phyloP scores from a whole-genome alignment of 305 asterid species.

The Solanum chacoense region DNA sequence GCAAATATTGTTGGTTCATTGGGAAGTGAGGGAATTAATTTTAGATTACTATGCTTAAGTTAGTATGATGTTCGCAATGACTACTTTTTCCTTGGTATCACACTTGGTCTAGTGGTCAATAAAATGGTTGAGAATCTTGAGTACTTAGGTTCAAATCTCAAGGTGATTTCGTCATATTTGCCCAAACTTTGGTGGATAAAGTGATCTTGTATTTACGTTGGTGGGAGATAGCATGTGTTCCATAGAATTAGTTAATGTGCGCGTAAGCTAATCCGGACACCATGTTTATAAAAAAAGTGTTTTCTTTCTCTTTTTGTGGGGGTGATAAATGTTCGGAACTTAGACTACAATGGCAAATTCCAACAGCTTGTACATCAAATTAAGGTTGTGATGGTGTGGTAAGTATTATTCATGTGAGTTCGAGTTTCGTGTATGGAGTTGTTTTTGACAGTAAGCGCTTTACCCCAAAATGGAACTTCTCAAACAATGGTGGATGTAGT shows the following conservation, averaged over 20 bases:
- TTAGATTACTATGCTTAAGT: background rate
- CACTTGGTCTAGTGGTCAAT: background rate
- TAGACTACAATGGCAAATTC: background rate
- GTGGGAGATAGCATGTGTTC: background rate
- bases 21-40: background rate
- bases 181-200: background rate
- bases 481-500: background rate
- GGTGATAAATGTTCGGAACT: background rate
- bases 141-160: background rate
- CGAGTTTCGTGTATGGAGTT: background rate
- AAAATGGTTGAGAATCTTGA: background rate
- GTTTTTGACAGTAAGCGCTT: accelerated
- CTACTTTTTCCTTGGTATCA: background rate
- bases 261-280: background rate
- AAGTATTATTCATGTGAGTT: background rate
- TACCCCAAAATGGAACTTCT: background rate
- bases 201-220: background rate
- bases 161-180: background rate
- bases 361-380: background rate
- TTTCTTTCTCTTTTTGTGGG: background rate
- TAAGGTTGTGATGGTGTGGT: background rate
- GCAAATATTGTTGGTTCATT: background rate
- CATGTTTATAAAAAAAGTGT: background rate
- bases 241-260: background rate
- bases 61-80: background rate